Conservation (phyloP, 148 eudicot genomes). For the Fagopyrum tataricum region DNA sequence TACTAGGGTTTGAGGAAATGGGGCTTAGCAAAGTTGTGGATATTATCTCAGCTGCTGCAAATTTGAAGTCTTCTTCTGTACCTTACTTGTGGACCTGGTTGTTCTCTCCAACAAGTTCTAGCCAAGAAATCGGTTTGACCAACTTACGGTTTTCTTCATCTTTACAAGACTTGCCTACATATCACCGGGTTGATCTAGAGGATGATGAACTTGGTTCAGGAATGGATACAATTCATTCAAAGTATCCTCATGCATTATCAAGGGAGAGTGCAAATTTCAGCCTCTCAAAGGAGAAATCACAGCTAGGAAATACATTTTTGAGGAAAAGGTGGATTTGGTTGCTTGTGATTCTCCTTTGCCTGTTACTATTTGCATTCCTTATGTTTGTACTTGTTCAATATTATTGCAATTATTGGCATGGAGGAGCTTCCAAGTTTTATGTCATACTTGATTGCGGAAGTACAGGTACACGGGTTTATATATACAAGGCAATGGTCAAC, state of each 20-base stretch:
- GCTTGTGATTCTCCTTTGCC: slow-evolving; percentile 44
- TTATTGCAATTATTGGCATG: slow-evolving; percentile 52
- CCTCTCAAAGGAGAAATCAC: slow-evolving; percentile 76
- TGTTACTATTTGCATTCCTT: slow-evolving; percentile 52
- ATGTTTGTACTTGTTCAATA: slow-evolving; percentile 31
- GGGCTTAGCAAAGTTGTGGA: slow-evolving; percentile 57
- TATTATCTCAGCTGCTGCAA: slow-evolving; percentile 44
- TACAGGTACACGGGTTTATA: slow-evolving; percentile 90
- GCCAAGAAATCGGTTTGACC: slow-evolving; percentile 34
- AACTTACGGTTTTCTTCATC: slow-evolving; percentile 66
- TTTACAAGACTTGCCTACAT: slow-evolving; percentile 82
- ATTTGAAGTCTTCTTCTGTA: slow-evolving; percentile 33
- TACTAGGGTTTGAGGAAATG: slow-evolving; percentile 26
- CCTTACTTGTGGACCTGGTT: slow-evolving; percentile 54
- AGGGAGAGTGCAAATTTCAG: slow-evolving; percentile 45
- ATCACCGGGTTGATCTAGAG: slow-evolving; percentile 56
- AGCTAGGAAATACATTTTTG: slow-evolving; percentile 26
- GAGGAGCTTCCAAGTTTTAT: slow-evolving; percentile 60
- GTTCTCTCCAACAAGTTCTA: slow-evolving; percentile 58
- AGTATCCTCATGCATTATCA: slow-evolving; percentile 20
- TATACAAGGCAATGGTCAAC: slow-evolving; percentile 67
- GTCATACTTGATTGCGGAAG: slow-evolving; percentile 96
- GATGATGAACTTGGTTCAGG: slow-evolving; percentile 21
- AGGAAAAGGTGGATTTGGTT: slow-evolving; percentile 54
- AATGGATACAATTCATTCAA: background rate